These are phyloP conservation scores for Rhizopogon roseolus DNA, from an alignment of 768 basidiomycete species.

Conservation along the genomic window DNA sequence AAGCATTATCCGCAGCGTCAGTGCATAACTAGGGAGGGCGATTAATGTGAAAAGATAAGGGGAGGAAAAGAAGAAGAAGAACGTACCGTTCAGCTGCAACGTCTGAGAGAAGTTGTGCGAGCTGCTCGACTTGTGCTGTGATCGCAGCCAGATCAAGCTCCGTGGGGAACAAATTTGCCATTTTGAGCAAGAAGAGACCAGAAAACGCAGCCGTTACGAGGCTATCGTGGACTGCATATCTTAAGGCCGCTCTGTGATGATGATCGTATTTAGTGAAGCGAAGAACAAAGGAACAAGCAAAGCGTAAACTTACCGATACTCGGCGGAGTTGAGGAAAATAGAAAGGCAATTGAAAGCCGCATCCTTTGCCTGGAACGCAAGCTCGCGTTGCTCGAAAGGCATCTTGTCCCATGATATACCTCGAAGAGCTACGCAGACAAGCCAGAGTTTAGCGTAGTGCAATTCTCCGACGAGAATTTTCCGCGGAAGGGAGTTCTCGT, in stretches of 20 bases:
- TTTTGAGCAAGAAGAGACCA: constrained; percentile 87
- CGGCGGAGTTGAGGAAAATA: constrained; percentile 76
- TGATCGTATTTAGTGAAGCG: not conserved
- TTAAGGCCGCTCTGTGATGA: constrained; percentile 66
- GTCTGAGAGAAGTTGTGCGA: constrained; percentile 85
- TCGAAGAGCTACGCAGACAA: constrained; percentile 87
- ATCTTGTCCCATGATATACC: constrained; percentile 96
- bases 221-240: constrained; percentile 90
- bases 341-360: constrained; percentile 83
- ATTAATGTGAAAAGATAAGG: not conserved
- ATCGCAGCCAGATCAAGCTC: constrained; percentile 77
- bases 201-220: constrained; percentile 91
- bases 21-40: constrained; percentile 60
- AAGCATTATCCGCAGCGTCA: constrained; percentile 90
- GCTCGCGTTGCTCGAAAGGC: constrained; percentile 90
- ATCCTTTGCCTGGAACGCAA: constrained; percentile 94
- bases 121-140: constrained; percentile 81
- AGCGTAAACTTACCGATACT: constrained; percentile 59
- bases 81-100: constrained; percentile 85
- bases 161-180: constrained; percentile 88
- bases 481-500: constrained; percentile 78
- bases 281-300: not conserved
- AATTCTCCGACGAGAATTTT: constrained; percentile 87
- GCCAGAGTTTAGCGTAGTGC: constrained; percentile 92
- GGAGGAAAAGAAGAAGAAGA: not conserved